Conservation (phyloP, 345 rosid species). For the Xanthoceras sorbifolium region DNA sequence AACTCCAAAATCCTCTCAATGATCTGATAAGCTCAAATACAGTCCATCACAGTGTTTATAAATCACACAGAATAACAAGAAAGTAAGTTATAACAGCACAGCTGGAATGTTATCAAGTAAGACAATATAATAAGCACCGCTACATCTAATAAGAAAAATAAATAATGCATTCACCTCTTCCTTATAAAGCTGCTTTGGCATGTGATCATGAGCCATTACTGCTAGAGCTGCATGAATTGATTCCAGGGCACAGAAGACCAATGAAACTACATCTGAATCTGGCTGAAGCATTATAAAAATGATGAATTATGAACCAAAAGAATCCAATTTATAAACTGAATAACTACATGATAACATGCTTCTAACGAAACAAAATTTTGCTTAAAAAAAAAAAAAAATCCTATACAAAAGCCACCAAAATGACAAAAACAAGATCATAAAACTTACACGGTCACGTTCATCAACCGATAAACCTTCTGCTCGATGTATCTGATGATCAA, state of each 20-base stretch:
- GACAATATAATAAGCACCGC: not conserved
- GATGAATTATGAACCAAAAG: constrained; percentile 17
- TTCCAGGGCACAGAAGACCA: constrained; percentile 85
- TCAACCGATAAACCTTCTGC: constrained; percentile 88
- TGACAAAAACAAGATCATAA: not conserved
- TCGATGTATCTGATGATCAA: constrained; percentile 96
- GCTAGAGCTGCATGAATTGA: constrained; percentile 94
- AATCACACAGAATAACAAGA: constrained; percentile 8
- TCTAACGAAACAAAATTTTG: not conserved
- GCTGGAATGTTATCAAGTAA: constrained; percentile 11
- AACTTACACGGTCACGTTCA: constrained; percentile 74
- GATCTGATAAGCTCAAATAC: constrained; percentile 47
- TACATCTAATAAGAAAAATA: constrained; percentile 19
- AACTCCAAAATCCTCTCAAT: constrained; percentile 97
- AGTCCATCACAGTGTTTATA: constrained; percentile 15
- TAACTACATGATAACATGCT: not conserved
- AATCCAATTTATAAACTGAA: not conserved
- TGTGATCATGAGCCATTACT: constrained; percentile 79
- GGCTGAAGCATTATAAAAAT: constrained; percentile 50
- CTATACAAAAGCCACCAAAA: too few relatives aligned
- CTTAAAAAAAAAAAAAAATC: constrained; percentile 1
- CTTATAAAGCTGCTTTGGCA: constrained; percentile 94
- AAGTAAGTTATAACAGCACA: not conserved
- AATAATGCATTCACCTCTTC: constrained; percentile 72
- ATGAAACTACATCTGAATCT: constrained; percentile 68